A percentile compares a stretch with the other conserved stretches of the same genome.
Evolutionary conservation across 1,284 basidiomycete genomes (phyloP).

Genomic region (Salmacisia buchloeana): DNA sequence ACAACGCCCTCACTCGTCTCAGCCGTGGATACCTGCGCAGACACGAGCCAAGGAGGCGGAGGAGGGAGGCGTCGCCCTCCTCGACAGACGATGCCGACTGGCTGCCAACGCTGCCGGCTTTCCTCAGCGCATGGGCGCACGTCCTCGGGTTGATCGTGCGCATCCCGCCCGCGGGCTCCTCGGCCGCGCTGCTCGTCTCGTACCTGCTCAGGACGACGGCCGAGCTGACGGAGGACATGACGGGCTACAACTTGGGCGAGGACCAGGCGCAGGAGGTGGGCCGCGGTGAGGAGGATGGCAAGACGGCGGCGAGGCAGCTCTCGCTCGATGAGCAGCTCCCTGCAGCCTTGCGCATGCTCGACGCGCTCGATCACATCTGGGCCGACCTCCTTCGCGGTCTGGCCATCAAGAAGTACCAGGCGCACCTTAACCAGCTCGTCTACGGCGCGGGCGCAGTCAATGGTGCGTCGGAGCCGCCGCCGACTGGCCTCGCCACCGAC

Average conservation of each 20-base stretch:
- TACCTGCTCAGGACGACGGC: background rate
- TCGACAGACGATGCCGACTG: background rate
- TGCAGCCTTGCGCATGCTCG: background rate
- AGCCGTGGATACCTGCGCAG: slow-evolving; percentile 3
- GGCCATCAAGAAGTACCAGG: background rate
- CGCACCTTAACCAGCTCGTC: background rate
- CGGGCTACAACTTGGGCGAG: slow-evolving; percentile 2
- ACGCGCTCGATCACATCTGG: background rate
- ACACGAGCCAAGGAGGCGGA: background rate
- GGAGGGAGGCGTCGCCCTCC: background rate
- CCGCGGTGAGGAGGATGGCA: too few relatives aligned
- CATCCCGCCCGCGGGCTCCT: background rate
- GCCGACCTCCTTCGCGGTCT: background rate
- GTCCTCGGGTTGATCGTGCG: slow-evolving; percentile 2
- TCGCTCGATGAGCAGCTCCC: background rate
- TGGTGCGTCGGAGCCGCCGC: background rate
- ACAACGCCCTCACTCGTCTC: background rate
- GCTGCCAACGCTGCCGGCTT: background rate
- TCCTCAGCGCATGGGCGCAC: background rate
- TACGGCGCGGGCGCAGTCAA: background rate
- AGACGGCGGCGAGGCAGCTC: background rate
- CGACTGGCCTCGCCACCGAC: background rate
- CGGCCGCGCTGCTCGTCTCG: background rate
- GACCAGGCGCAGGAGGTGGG: too few relatives aligned
- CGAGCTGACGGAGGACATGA: slow-evolving; percentile 1